These are phyloP conservation scores for Suhomyces emberorum DNA, from an alignment of 805 yeast genomes.

Conservation along the genomic window DNA sequence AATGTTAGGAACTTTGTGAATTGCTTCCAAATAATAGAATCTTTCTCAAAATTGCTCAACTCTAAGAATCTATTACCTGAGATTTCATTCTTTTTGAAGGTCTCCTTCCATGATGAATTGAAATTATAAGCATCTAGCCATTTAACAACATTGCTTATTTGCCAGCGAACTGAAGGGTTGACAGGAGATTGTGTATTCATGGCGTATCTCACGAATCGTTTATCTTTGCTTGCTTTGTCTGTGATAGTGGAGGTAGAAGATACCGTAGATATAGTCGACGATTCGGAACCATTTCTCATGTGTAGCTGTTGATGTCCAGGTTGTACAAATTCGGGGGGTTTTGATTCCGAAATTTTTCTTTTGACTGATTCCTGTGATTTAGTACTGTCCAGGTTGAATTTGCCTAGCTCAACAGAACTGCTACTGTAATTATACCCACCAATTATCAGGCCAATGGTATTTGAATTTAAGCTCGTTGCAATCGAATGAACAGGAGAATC, in stretches of 20 bases:
- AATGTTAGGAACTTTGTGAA: constrained; percentile 30
- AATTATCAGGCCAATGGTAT: constrained; percentile 26
- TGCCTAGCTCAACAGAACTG: constrained; percentile 16
- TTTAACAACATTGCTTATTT: constrained; percentile 54
- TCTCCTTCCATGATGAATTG: constrained; percentile 68
- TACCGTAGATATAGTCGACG: constrained; percentile 30
- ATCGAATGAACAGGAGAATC: constrained; percentile 18
- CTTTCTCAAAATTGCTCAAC: constrained; percentile 60
- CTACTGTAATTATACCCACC: constrained; percentile 28
- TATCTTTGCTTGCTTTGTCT: constrained; percentile 31
- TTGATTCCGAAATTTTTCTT: neutral
- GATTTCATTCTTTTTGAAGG: constrained; percentile 56
- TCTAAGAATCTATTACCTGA: constrained; percentile 63
- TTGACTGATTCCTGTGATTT: constrained; percentile 1
- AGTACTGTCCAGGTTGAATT: constrained; percentile 1
- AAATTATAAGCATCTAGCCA: constrained; percentile 74
- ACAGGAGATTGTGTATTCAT: constrained; percentile 32
- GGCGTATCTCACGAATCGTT: constrained; percentile 41
- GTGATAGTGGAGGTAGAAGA: constrained; percentile 31
- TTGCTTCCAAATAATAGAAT: constrained; percentile 46
- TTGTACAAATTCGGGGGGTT: neutral
- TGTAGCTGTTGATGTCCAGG: constrained; percentile 13
- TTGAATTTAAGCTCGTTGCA: constrained; percentile 19
- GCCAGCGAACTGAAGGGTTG: constrained; percentile 59
- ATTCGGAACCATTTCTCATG: constrained; percentile 32